Evolutionary conservation across 2,329 filamentous ascomycete species (phyloP).

Genomic region (Diaporthe sp.): DNA sequence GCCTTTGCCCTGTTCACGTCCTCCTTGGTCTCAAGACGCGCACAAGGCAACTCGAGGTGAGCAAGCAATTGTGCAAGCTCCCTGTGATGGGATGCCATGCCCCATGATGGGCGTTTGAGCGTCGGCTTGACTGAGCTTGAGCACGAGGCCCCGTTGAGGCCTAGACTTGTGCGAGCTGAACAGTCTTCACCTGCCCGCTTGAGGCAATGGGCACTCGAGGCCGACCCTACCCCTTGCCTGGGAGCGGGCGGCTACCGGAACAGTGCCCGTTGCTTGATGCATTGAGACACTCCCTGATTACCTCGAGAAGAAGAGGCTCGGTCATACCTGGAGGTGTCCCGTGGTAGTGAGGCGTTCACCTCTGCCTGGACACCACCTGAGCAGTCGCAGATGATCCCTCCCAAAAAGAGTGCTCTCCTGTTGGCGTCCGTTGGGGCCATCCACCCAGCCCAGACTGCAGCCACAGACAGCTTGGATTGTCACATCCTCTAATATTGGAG

Average conservation of each 20-base stretch:
- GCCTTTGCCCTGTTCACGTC: neutral
- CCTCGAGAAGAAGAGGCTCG: neutral
- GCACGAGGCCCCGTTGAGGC: constrained; percentile 23
- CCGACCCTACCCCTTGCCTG: constrained; percentile 27
- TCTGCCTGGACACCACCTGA: neutral
- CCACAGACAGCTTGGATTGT: neutral
- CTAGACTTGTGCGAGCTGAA: constrained; percentile 33
- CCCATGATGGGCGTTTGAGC: neutral
- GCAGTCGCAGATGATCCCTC: neutral
- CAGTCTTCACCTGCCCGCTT: neutral
- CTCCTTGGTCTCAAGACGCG: neutral
- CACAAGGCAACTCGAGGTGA: neutral
- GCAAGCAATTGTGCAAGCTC: neutral
- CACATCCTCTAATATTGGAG: neutral
- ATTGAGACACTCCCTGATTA: constrained; percentile 27
- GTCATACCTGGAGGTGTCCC: neutral
- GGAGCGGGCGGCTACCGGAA: neutral
- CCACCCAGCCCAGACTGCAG: neutral
- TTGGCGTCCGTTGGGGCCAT: neutral
- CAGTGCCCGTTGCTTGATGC: neutral
- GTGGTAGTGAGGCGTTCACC: neutral
- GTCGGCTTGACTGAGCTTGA: neutral
- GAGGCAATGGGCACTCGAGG: constrained; percentile 5
- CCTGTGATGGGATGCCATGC: neutral
- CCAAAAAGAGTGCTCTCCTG: neutral